phyloP scores from a whole-genome alignment of 805 yeast species.

The Starmerella asiatica region DNA sequence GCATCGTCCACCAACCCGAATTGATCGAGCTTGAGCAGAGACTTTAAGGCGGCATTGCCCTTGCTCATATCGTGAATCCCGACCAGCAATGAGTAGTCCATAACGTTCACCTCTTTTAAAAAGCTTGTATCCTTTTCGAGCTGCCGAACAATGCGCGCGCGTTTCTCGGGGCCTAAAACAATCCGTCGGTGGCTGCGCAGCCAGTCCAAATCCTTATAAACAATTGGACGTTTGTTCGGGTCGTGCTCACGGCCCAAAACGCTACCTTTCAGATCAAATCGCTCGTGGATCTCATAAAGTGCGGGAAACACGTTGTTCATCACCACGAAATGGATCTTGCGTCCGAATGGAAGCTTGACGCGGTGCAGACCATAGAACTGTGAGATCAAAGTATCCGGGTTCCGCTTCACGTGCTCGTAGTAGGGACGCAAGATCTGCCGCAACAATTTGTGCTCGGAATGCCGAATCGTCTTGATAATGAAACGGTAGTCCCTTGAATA shows the following conservation, averaged over 20 bases:
- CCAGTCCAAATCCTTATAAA: slow-evolving; percentile 84
- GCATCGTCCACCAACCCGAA: slow-evolving; percentile 19
- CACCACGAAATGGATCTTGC: slow-evolving; percentile 82
- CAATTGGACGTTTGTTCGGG: slow-evolving; percentile 26
- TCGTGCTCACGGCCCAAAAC: slow-evolving; percentile 53
- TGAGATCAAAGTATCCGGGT: slow-evolving; percentile 82
- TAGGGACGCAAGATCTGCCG: slow-evolving; percentile 62
- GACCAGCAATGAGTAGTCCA: slow-evolving; percentile 86
- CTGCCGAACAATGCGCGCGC: slow-evolving; percentile 49
- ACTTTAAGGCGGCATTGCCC: slow-evolving; percentile 34
- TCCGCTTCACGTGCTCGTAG: slow-evolving; percentile 60
- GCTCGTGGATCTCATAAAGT: slow-evolving; percentile 66
- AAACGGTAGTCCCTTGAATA: slow-evolving; percentile 86
- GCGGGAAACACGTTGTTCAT: slow-evolving; percentile 98
- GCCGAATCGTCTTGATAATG: slow-evolving; percentile 92
- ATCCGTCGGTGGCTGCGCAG: slow-evolving; percentile 49
- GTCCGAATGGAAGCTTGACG: slow-evolving; percentile 69
- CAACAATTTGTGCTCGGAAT: slow-evolving; percentile 76
- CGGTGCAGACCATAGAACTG: slow-evolving; percentile 95
- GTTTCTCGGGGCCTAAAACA: slow-evolving; percentile 62
- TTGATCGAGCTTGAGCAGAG: slow-evolving; percentile 17
- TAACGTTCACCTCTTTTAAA: slow-evolving; percentile 61
- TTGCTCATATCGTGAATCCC: slow-evolving; percentile 70
- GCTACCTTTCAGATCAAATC: slow-evolving; percentile 89
- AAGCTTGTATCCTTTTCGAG: slow-evolving; percentile 61